Base-by-base conservation (phyloP, 2,329 filamentous ascomycete species). In the Botrytis cinerea region DNA sequence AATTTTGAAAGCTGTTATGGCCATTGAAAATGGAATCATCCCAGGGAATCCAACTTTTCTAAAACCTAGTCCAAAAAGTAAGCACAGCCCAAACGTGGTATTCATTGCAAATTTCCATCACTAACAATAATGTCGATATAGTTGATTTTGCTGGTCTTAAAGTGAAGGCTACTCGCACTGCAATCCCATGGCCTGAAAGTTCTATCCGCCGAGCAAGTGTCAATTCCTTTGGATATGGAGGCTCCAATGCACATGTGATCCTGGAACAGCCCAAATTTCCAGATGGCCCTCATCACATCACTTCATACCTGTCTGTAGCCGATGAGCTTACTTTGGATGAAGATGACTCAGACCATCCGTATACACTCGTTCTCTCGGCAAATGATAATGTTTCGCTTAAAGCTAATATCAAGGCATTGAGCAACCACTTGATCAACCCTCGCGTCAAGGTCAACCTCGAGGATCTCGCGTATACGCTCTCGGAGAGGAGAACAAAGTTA, bases 171-270 rank as follows among this genome's bases (percentile, higher is more conserved):
- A 59, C 40, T 69, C 25, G 74, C 14, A 35, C 48, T 25, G 28
- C 72, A n/a, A 60, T 72, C 25, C 66, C 70, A n/a, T 77, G 75
- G 76, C 76, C 75, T 54, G 22, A 28, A 35, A 63, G 20, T 43
- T 18, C 61, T 64, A 86, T 86, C 81, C 84, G 84, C 73, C 85
- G 84, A 75, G 82, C 86, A 74, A 86, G 85, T 75, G 72, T 80
- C 22, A 80, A 79, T 67, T 75, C 70, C 9, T 80, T 79, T 67
- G 78, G 78, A 32, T 77, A 76, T 57, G 79, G 78, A 59, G 78
- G 78, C 3, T 74, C 76, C 1, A 79, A 73, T 48, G 80, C 79
- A 1, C 82, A 84, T 74, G 80, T 62, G 28, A 59, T 71, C 6
- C 25, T 71, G 18, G 69, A 71, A 45, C 16, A 32, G 22, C 38